Base-by-base conservation (phyloP, 441 rosid species). In the Populus hybrid region DNA sequence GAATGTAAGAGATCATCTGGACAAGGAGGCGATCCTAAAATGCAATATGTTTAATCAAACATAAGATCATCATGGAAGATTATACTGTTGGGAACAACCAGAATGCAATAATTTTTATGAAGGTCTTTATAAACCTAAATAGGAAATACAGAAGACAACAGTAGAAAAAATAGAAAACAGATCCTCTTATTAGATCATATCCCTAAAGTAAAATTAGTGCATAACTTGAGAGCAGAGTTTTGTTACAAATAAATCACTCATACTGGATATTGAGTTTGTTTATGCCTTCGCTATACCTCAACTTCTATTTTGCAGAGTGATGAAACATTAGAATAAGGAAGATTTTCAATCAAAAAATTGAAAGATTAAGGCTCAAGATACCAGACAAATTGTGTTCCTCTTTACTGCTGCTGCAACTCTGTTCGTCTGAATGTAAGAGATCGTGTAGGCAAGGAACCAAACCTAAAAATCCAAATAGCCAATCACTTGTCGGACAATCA, bases 361-460 rank as follows among this genome's bases (percentile, higher is more conserved):
- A 23, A 74, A 63, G 61, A 61, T 68, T 63, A 73, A 72, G 36
- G 75, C 21, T 21, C 23, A 24, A 64, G 12, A 76, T 89, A 93
- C 94, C 93, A 10, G 88, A 80, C 83, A 76, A 23, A 80, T 75
- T 81, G 38, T 63, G 84, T 23, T 73, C 71, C 80, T 88, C 89
- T 59, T 72, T 80, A 21, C 53, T 76, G 68, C 78, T 59, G 84
- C 86, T 82, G 71, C 64, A 69, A 29, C 86, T 77, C 76, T 83
- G 6, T 11, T 26, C 70, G 72, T 88, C 93, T 61, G 82, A 75
- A 76, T 78, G 73, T 74, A 90, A 80, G 77, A 88, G 88, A 83
- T 92, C 95, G 67, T 81, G 86, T 38, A 88, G 88, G 81, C 93
- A 82, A 80, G 88, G 82, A 64, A 79, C 83, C 9, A 90, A 68